Conservation (phyloP, 2,329 filamentous ascomycete species). For the Calycina marina region DNA sequence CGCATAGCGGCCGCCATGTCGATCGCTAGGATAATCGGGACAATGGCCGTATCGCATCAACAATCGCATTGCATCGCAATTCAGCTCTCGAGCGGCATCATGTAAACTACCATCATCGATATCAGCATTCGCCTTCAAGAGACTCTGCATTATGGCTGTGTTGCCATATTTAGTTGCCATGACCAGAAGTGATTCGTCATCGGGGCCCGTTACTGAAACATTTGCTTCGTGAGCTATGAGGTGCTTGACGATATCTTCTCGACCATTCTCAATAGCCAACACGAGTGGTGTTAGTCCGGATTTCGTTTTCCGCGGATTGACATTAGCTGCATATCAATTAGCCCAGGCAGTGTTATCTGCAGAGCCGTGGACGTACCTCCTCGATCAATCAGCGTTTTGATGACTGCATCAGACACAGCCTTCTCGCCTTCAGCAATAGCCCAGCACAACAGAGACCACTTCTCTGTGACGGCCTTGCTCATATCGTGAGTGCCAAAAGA, state of each 20-base stretch:
- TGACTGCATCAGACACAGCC: too few relatives aligned
- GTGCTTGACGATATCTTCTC: slow-evolving; percentile 1
- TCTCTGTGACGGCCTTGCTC: too few relatives aligned
- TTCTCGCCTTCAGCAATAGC: too few relatives aligned
- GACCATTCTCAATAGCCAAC: too few relatives aligned
- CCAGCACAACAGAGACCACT: too few relatives aligned
- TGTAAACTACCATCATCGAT: slow-evolving; percentile 55
- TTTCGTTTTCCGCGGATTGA: too few relatives aligned
- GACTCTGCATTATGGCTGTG: slow-evolving; percentile 33
- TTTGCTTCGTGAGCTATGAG: slow-evolving; percentile 4
- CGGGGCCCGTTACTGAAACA: slow-evolving; percentile 2
- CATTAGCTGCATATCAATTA: too few relatives aligned
- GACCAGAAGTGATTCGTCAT: slow-evolving; percentile 2
- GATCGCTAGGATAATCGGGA: slow-evolving; percentile 46
- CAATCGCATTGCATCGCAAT: slow-evolving; percentile 38
- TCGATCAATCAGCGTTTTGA: too few relatives aligned
- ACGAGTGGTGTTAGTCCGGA: too few relatives aligned
- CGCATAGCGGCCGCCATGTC: slow-evolving; percentile 47
- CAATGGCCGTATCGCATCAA: slow-evolving; percentile 45
- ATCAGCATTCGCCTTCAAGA: slow-evolving; percentile 44
- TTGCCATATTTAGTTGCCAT: slow-evolving; percentile 30
- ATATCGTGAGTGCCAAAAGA: too few relatives aligned
- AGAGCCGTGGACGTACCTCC: too few relatives aligned
- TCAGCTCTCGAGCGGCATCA: slow-evolving; percentile 45
- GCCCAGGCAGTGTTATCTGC: too few relatives aligned